Evolutionary conservation across 352 stramenopile genomes (phyloP), one percentile per base, ranked within the genome.

Genomic region (Saprolegnia parasitica): DNA sequence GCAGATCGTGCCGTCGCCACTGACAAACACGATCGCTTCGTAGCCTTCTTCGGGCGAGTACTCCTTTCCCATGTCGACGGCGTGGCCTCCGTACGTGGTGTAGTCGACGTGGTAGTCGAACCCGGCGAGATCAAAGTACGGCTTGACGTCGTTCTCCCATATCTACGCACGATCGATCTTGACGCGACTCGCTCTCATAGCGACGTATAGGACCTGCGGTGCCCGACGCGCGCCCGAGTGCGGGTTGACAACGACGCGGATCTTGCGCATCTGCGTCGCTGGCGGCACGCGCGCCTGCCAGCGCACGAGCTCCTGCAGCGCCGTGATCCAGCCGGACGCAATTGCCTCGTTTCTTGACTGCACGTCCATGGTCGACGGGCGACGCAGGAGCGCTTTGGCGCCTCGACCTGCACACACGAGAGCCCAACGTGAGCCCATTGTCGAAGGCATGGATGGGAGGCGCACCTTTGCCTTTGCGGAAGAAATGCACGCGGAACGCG

Each of bases 191-290:
- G n/a, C n/a, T n/a, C n/a, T n/a, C n/a, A n/a, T n/a, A n/a, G n/a
- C n/a, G n/a, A n/a, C n/a, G n/a, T n/a, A n/a, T n/a, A 18, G 13
- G 2, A 60, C 52, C 24, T 74, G 74, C 32, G 72, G 74, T 20
- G 85, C 85, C 32, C 81, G 80, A 32, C 78, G 79, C 66, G 86
- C 86, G 20, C 85, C 85, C 57, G 83, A 91, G 72, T 93, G 85
- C 42, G 85, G 85, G 73, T 93, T 93, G 61, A 93, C 78, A 1
- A 93, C 85, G 57, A 93, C 79, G 68, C 89, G 89, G 68, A 93
- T 78, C n/a, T 77, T 71, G 45, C 85, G 81, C 66, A 88, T 89
- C 71, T 93, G 83, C 0, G 74, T 60, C 60, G 90, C 78, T 1
- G 85, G 79, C 49, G 85, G 85, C 35, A 81, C 80, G 15, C 85